Conservation (phyloP, 371 early-diverging fungal genomes). For the Syncephalis fuscata region DNA sequence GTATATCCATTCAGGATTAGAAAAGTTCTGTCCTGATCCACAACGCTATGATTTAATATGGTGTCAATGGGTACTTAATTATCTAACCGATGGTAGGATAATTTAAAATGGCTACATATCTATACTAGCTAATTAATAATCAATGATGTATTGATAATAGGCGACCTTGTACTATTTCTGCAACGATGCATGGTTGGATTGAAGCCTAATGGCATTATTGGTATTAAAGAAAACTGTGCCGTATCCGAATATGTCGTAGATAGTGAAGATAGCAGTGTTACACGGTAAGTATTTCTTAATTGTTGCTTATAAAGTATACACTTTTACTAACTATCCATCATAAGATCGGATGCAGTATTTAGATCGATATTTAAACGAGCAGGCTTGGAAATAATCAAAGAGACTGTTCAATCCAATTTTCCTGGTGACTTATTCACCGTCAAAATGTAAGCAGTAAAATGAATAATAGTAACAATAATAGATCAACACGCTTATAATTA, state of each 20-base stretch:
- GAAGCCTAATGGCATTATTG: constrained; percentile 56
- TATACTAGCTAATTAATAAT: not conserved
- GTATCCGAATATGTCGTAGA: constrained; percentile 47
- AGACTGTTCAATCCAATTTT: constrained; percentile 57
- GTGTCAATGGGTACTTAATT: constrained; percentile 92
- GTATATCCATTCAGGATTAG: constrained; percentile 56
- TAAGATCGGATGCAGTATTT: constrained; percentile 46
- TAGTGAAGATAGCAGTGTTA: constrained; percentile 75
- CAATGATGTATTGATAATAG: constrained; percentile 13
- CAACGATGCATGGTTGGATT: constrained; percentile 57
- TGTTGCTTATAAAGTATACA: no score
- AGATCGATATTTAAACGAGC: constrained; percentile 50
- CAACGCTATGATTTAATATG: constrained; percentile 78
- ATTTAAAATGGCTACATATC: no score
- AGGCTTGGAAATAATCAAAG: constrained; percentile 49
- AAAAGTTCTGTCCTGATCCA: constrained; percentile 58
- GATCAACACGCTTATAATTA: no score
- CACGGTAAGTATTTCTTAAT: constrained; percentile 36
- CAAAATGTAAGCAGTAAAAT: constrained; percentile 53
- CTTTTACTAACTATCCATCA: no score
- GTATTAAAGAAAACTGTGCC: constrained; percentile 82
- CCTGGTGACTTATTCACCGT: constrained; percentile 71
- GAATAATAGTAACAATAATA: not conserved
- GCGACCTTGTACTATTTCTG: constrained; percentile 72
- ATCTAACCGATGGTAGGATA: constrained; percentile 52